A percentile compares a stretch with the other conserved stretches of the same genome.
phyloP scores from a whole-genome alignment of 2,329 filamentous ascomycete genomes.

The Bipolaris oryzae region DNA sequence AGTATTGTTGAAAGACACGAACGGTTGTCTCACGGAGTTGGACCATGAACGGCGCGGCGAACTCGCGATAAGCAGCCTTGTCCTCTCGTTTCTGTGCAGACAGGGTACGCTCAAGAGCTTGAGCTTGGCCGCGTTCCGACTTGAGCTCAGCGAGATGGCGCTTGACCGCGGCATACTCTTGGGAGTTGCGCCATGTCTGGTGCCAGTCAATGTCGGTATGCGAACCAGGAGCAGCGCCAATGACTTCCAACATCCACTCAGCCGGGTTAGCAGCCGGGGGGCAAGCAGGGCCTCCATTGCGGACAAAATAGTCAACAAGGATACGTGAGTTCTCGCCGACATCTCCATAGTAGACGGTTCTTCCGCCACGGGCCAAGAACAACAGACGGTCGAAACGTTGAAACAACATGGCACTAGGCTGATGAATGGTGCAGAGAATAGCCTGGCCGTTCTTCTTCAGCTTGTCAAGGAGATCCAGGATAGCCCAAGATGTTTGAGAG shows the following conservation, averaged over 20 bases:
- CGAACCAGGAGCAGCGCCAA: conserved; percentile 59
- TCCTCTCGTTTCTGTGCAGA: conserved; percentile 52
- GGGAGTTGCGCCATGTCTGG: conserved; percentile 55
- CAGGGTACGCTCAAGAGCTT: conserved; percentile 44
- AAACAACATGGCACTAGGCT: conserved; percentile 94
- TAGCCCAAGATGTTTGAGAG: conserved; percentile 91
- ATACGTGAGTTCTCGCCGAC: conserved; percentile 73
- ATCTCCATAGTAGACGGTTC: conserved; percentile 81
- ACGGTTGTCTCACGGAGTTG: conserved; percentile 72
- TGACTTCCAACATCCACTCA: conserved; percentile 74
- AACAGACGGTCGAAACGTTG: conserved; percentile 85
- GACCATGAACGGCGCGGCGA: conserved; percentile 73
- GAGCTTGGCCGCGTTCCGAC: conserved; percentile 44
- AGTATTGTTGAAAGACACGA: conserved; percentile 89
- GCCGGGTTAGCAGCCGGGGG: conserved; percentile 76
- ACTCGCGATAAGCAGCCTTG: conserved; percentile 71
- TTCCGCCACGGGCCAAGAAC: conserved; percentile 76
- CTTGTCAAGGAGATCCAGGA: conserved; percentile 85
- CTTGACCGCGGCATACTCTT: conserved; percentile 54
- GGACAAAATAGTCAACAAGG: conserved; percentile 77
- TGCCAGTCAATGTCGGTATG: conserved; percentile 59
- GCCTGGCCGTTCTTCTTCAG: conserved; percentile 81
- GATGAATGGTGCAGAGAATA: conserved; percentile 96
- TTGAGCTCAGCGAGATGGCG: conserved; percentile 55
- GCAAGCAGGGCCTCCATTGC: conserved; percentile 69